Evolutionary conservation across 2,329 filamentous ascomycete species (phyloP).

Genomic region (Verticillium albo-atrum): DNA sequence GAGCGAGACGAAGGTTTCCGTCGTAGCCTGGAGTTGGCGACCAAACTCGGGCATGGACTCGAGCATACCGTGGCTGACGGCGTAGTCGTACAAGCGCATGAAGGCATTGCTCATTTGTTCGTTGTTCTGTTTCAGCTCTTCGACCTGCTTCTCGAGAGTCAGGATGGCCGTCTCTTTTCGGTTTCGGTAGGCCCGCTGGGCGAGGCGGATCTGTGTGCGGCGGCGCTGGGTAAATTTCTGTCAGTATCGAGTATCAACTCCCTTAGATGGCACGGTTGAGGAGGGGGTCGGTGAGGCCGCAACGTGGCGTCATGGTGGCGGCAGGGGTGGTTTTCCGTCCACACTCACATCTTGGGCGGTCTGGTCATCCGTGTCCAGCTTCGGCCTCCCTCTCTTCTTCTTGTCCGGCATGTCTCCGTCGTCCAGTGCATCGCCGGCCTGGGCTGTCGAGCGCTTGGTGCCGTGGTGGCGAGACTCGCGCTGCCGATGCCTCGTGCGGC

Average conservation of each 20-base stretch:
- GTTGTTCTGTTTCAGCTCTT: conserved; percentile 63
- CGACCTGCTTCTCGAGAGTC: conserved; percentile 65
- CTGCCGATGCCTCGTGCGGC: not conserved
- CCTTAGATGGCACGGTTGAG: conserved; percentile 1
- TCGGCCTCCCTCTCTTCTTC: conserved; percentile 58
- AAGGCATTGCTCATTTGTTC: conserved; percentile 73
- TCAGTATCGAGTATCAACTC: conserved; percentile 15
- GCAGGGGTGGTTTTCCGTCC: not conserved
- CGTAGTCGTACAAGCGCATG: conserved; percentile 59
- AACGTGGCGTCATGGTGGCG: conserved; percentile 1
- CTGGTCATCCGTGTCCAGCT: conserved; percentile 72
- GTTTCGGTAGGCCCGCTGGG: conserved; percentile 78
- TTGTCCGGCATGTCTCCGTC: not conserved
- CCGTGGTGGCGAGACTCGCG: not conserved
- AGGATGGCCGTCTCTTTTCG: conserved; percentile 80
- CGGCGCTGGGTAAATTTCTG: conserved; percentile 52
- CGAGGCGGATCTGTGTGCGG: conserved; percentile 80
- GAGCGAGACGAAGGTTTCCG: conserved; percentile 53
- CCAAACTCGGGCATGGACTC: conserved; percentile 53
- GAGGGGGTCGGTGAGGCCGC: conserved; percentile 2
- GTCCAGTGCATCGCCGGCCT: not conserved
- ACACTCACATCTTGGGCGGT: conserved; percentile 71
- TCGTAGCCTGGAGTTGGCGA: conserved; percentile 51
- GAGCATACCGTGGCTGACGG: conserved; percentile 52
- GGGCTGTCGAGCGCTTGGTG: not conserved